phyloP scores from a whole-genome alignment of 306 rosid genomes.

The Crataegus laevigata region DNA sequence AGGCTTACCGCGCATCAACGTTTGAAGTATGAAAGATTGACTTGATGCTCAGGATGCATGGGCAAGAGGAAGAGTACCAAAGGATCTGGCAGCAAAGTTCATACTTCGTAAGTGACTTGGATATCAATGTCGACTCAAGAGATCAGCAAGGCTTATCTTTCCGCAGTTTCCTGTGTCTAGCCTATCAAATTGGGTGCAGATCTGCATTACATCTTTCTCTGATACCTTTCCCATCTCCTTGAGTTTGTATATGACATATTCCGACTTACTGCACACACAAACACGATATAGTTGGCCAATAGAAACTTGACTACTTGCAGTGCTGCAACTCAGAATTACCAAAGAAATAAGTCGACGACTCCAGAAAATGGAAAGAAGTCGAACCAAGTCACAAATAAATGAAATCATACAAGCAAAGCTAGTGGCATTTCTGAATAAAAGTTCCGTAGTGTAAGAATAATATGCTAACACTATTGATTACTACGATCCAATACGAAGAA shows the following conservation, averaged over 20 bases:
- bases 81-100: background rate
- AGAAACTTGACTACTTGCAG: background rate
- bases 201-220: conserved; percentile 71
- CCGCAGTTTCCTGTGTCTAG: conserved; percentile 76
- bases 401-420: background rate
- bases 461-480: background rate
- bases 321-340: conserved; percentile 11
- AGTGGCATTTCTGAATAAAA: background rate
- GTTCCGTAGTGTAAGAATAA: background rate
- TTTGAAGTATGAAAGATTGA: background rate
- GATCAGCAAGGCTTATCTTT: conserved; percentile 78
- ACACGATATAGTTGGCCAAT: conserved; percentile 10
- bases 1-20: background rate
- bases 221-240: conserved; percentile 90
- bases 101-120: background rate
- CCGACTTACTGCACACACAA: conserved; percentile 70
- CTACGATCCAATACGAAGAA: background rate
- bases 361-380: conserved; percentile 2
- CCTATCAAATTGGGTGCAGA: conserved; percentile 70
- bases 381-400: background rate
- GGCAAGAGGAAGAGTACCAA: background rate
- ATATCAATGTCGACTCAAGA: conserved; percentile 35
- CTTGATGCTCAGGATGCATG: background rate
- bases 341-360: background rate
- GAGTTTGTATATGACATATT: conserved; percentile 88